Evolutionary conservation across 1,284 basidiomycete species (phyloP).

Genomic region (Xerocomus minutiporus): DNA sequence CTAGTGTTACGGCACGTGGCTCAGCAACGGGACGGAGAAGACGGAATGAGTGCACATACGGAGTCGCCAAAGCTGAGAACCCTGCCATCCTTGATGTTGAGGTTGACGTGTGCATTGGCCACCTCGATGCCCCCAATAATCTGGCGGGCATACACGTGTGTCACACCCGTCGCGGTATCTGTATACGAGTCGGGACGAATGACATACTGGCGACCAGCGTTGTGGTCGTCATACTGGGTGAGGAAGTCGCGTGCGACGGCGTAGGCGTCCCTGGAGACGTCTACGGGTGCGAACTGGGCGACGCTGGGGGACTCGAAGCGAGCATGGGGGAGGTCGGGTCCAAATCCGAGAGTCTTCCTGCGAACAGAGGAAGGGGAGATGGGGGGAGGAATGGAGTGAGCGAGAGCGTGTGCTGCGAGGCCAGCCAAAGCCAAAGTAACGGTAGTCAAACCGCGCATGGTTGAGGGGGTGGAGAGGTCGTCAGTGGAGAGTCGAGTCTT

Average conservation of each 20-base stretch:
- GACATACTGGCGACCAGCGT: constrained; percentile 44
- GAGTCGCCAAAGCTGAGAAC: constrained; percentile 81
- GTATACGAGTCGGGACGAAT: constrained; percentile 83
- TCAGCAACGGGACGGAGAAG: constrained; percentile 18
- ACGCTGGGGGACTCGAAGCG: constrained; percentile 52
- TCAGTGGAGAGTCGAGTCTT: background rate
- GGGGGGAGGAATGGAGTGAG: constrained; percentile 22
- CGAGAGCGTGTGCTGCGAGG: constrained; percentile 33
- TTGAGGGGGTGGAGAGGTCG: background rate
- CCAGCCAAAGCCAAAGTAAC: constrained; percentile 35
- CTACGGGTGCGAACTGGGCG: constrained; percentile 31
- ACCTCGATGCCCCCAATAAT: constrained; percentile 81
- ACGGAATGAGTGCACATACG: constrained; percentile 40
- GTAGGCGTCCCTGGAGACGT: constrained; percentile 43
- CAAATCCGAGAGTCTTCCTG: constrained; percentile 80
- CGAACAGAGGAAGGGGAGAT: constrained; percentile 11
- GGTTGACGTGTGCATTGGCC: constrained; percentile 82
- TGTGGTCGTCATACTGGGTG: constrained; percentile 25
- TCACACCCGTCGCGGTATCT: constrained; percentile 76
- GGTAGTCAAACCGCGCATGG: constrained; percentile 34
- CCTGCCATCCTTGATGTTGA: constrained; percentile 80
- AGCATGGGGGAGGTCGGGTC: constrained; percentile 69
- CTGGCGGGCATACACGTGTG: constrained; percentile 82
- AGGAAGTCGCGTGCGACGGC: constrained; percentile 62
- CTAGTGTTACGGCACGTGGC: constrained; percentile 34